A percentile compares a stretch with the other conserved stretches of the same genome.
phyloP scores from a whole-genome alignment of 2,329 filamentous ascomycete species.

The Trichoderma lentiforme region DNA sequence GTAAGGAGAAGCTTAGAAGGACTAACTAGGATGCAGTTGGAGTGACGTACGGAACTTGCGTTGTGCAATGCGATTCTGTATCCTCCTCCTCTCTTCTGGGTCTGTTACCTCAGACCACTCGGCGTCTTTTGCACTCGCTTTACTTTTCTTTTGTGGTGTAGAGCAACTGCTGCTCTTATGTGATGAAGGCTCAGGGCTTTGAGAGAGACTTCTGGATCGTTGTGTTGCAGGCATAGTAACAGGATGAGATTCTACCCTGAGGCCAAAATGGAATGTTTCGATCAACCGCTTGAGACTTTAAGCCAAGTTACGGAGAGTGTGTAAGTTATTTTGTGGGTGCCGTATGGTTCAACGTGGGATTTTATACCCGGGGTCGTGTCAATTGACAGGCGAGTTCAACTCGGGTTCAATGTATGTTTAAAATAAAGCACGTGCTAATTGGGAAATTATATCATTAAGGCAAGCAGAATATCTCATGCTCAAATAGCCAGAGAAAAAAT shows the following conservation, averaged over 20 bases:
- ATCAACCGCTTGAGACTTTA: neutral
- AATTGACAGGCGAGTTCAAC: neutral
- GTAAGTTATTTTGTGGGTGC: neutral
- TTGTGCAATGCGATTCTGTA: slow-evolving; percentile 74
- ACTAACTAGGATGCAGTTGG: neutral
- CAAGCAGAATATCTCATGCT: neutral
- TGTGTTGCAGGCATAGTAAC: slow-evolving; percentile 23
- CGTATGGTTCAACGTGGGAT: neutral
- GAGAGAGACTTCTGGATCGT: slow-evolving; percentile 26
- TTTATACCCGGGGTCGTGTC: neutral
- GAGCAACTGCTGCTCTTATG: slow-evolving; percentile 30
- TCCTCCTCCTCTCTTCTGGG: slow-evolving; percentile 66
- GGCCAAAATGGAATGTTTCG: neutral
- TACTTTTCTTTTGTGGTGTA: slow-evolving; percentile 39
- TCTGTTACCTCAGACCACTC: slow-evolving; percentile 70
- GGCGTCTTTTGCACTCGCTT: slow-evolving; percentile 46
- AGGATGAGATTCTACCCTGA: neutral
- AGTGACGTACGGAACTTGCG: slow-evolving; percentile 65
- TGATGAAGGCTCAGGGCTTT: slow-evolving; percentile 22
- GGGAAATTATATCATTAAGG: neutral
- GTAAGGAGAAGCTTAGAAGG: neutral
- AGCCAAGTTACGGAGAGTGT: neutral
- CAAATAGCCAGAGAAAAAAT: neutral
- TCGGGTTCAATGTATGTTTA: no score
- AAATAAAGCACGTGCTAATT: neutral